phyloP scores from a whole-genome alignment of 495 filamentous ascomycete genomes.

The Aspergillus bridgeri region DNA sequence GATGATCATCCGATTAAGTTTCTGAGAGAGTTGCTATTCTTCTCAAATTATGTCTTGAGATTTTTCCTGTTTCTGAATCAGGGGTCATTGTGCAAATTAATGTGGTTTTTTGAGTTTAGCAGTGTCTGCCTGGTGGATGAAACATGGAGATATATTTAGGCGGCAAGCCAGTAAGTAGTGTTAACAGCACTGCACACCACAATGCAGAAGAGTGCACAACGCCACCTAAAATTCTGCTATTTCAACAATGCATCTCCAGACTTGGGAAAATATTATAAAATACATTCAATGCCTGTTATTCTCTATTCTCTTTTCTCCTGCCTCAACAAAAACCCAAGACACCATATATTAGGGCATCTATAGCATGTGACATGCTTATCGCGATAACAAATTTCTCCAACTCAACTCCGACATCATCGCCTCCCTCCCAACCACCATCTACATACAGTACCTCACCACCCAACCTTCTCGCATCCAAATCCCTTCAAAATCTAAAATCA shows the following conservation, averaged over 20 bases:
- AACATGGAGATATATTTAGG: background rate
- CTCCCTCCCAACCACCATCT: no score
- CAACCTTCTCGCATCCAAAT: background rate
- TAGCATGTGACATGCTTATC: background rate
- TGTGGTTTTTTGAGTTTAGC: background rate
- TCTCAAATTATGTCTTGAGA: background rate
- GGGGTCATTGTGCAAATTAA: background rate
- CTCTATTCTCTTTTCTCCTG: no score
- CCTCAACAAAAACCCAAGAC: background rate
- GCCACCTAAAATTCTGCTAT: no score
- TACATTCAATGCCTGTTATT: no score
- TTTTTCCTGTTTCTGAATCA: background rate
- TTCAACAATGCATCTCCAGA: no score
- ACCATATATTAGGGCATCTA: background rate
- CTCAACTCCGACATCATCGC: background rate
- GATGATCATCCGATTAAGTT: background rate
- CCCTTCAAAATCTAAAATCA: no score
- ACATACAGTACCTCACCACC: no score
- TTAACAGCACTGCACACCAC: no score
- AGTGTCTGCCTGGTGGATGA: background rate
- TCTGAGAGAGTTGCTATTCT: background rate
- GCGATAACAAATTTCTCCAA: background rate
- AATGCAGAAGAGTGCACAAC: no score
- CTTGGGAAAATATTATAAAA: no score
- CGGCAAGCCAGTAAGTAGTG: no score